Conservation (phyloP, 345 rosid species). For the Salix purpurea region DNA sequence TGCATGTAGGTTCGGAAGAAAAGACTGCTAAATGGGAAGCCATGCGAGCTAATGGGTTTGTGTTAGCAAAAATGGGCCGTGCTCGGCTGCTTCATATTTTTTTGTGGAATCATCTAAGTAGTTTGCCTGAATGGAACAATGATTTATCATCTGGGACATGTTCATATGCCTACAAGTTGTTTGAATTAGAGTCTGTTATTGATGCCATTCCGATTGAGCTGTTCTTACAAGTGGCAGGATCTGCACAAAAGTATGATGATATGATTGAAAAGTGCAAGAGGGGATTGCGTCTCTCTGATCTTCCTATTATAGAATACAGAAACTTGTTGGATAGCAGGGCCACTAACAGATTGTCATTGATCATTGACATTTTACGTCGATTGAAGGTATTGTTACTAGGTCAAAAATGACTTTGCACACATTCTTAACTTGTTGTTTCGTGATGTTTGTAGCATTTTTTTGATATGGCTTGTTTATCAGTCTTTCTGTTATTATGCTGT, state of each 20-base stretch:
- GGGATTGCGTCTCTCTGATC: slow-evolving; percentile 67
- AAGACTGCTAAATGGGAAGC: slow-evolving; percentile 55
- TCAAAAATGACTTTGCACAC: neutral
- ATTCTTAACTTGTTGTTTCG: neutral
- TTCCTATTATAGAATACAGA: slow-evolving; percentile 62
- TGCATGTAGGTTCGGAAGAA: slow-evolving; percentile 39
- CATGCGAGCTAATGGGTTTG: slow-evolving; percentile 93
- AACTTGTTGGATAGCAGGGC: slow-evolving; percentile 75
- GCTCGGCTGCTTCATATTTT: slow-evolving; percentile 75
- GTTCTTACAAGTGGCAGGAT: slow-evolving; percentile 83
- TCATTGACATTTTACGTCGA: slow-evolving; percentile 73
- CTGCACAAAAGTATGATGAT: slow-evolving; percentile 59
- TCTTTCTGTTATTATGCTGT: neutral
- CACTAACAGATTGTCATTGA: slow-evolving; percentile 70
- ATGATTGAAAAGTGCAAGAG: slow-evolving; percentile 72
- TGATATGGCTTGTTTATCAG: neutral
- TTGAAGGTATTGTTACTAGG: slow-evolving; percentile 59
- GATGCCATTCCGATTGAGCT: slow-evolving; percentile 79
- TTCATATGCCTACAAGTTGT: slow-evolving; percentile 40
- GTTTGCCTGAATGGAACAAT: slow-evolving; percentile 49
- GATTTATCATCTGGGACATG: slow-evolving; percentile 35
- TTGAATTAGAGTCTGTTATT: slow-evolving; percentile 72
- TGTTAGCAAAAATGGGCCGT: slow-evolving; percentile 89
- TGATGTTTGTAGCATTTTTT: neutral
- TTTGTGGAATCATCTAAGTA: slow-evolving; percentile 66